A percentile compares a stretch with the other conserved stretches of the same genome.
These are phyloP conservation scores for Phialocephala subalpina DNA, from an alignment of 2,329 filamentous ascomycete species.

Conservation along the genomic window DNA sequence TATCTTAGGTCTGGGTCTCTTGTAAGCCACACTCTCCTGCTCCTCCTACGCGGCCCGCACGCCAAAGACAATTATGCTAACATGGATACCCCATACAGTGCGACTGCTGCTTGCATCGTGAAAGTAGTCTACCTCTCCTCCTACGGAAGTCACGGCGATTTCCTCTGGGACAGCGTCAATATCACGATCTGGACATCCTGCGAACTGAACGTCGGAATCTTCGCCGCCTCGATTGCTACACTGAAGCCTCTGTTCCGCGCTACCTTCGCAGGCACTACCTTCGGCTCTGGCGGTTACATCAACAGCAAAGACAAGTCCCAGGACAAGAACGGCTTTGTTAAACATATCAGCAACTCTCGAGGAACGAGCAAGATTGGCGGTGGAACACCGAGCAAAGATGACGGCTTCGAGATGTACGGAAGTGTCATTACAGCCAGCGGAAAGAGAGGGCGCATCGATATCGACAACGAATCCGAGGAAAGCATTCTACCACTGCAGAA, in stretches of 20 bases:
- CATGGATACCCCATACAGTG: neutral
- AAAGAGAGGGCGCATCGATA: constrained; percentile 2
- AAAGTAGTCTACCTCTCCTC: constrained; percentile 50
- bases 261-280: neutral
- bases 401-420: constrained; percentile 29
- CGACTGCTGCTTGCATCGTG: constrained; percentile 42
- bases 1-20: constrained; percentile 48
- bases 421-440: constrained; percentile 10
- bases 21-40: constrained; percentile 20
- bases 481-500: constrained; percentile 19
- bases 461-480: constrained; percentile 18
- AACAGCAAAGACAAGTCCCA: constrained; percentile 6
- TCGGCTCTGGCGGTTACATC: neutral
- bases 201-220: constrained; percentile 52
- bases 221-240: constrained; percentile 51
- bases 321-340: constrained; percentile 22
- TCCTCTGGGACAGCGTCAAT: constrained; percentile 54
- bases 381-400: constrained; percentile 12
- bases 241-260: constrained; percentile 47
- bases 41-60: neutral
- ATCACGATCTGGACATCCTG: constrained; percentile 55
- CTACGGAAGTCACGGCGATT: constrained; percentile 51
- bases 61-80: neutral
- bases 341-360: constrained; percentile 17
- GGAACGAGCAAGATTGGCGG: constrained; percentile 18